Base-by-base conservation (phyloP, 2,329 filamentous ascomycete genomes). In the Neophaeococcomyces aloes region DNA sequence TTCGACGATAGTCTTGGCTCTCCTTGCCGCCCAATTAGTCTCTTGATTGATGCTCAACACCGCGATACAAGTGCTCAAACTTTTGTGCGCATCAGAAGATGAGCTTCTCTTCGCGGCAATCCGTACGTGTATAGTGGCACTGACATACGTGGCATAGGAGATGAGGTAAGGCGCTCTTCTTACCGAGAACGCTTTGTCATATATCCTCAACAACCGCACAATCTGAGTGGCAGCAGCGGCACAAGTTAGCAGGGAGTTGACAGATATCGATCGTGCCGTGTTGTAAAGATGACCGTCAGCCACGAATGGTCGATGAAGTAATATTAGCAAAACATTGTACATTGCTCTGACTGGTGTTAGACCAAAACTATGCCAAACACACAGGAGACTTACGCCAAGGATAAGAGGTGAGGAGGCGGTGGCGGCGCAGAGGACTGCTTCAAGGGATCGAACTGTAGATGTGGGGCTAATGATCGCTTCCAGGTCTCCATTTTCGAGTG, bases 81-180 rank as follows among this genome's bases (percentile, higher is more conserved):
- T 61, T 2, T 54, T 48, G 45, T 68, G 62, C 0, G 67, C 63
- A 3, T 64, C 60, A 0, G 65, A 69, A 0, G 59, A 59, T 0
- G 54, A 55, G 6, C 61, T 60, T 7, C 66, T 61, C 33, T 68
- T 67, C 2, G 76, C 77, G 3, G 72, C 70, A 4, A 71, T 68
- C 2, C 71, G 69, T 0, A 66, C 67, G 39, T 71, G 66, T 14
- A 76, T 74, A 0, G 71, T 75, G 0, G 70, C 71, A 3, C 66
- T 65, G 1, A 75, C 70, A 45, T 76, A 77, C 0, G 70, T 74
- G 0, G 74, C 70, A 52, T 77, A 77, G 0, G 69, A 72, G 14
- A 76, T 65, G 2, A 44, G 27, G 27, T 44, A 44, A 32, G 42
- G 42, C 4, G 42, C 42, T 23, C 34, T 30, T 6, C 19, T 23